Percentiles rank a stretch among this genome's conserved stretches.
Evolutionary conservation across 1,284 basidiomycete species (phyloP).

Genomic region (Fomitopsis pinicola): DNA sequence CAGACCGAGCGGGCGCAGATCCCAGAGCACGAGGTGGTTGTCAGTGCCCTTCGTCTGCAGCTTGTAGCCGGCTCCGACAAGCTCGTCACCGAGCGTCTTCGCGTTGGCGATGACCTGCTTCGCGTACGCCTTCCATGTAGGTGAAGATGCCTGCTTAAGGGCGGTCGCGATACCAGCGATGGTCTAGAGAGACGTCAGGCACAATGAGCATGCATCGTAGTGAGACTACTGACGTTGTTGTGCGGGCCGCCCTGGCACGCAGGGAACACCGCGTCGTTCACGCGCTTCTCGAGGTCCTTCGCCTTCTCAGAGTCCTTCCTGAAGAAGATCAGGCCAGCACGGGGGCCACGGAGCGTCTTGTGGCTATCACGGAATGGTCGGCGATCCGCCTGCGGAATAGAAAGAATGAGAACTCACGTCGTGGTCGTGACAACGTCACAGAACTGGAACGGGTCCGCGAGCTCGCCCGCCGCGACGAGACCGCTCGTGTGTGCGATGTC

Average conservation of each 20-base stretch:
- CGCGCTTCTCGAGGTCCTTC: slow-evolving; percentile 87
- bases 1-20: slow-evolving; percentile 90
- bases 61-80: slow-evolving; percentile 83
- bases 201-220: neutral
- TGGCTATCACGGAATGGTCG: slow-evolving; percentile 48
- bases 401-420: slow-evolving; percentile 52
- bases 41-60: slow-evolving; percentile 97
- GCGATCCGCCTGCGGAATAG: neutral
- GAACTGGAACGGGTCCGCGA: slow-evolving; percentile 92
- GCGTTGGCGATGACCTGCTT: slow-evolving; percentile 93
- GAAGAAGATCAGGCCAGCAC: slow-evolving; percentile 99
- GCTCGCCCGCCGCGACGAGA: slow-evolving; percentile 90
- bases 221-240: slow-evolving; percentile 76
- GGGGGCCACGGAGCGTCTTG: slow-evolving; percentile 98
- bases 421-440: slow-evolving; percentile 98
- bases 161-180: slow-evolving; percentile 95
- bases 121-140: slow-evolving; percentile 91
- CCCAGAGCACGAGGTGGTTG: slow-evolving; percentile 98
- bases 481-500: slow-evolving; percentile 99
- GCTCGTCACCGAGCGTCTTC: slow-evolving; percentile 65
- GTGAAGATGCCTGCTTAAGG: slow-evolving; percentile 91
- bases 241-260: slow-evolving; percentile 99
- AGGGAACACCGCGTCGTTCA: slow-evolving; percentile 99
- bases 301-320: slow-evolving; percentile 82
- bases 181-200: slow-evolving; percentile 50